Conservation (phyloP, 2,329 filamentous ascomycete genomes). For the Xylaria sp. region DNA sequence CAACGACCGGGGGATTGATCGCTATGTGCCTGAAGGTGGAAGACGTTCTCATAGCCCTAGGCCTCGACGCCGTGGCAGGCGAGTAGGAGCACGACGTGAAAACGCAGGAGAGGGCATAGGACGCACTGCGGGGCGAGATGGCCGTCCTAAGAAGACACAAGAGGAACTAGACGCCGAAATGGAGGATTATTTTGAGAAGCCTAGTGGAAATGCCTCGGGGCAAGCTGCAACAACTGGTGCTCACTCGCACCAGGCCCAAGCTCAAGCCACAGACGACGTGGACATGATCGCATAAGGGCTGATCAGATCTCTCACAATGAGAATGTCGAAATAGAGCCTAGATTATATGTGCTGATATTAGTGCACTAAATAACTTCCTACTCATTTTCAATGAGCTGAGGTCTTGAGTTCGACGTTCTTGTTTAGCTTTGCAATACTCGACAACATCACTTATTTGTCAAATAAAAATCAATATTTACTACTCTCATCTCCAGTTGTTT, state of each 20-base stretch:
- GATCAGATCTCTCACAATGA: neutral
- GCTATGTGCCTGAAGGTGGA: conserved; percentile 73
- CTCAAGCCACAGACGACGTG: conserved; percentile 58
- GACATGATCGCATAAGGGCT: conserved; percentile 69
- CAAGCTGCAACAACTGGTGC: conserved; percentile 45
- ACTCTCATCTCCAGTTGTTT: too few species aligned
- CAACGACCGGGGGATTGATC: conserved; percentile 72
- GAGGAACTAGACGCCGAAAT: conserved; percentile 96
- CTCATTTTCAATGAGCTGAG: neutral
- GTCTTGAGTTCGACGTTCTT: neutral
- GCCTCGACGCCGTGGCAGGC: conserved; percentile 55
- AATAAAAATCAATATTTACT: too few species aligned
- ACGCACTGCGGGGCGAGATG: conserved; percentile 53
- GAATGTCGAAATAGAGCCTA: neutral
- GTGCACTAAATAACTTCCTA: neutral
- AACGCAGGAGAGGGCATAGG: conserved; percentile 44
- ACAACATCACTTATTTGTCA: too few species aligned
- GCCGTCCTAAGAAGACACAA: conserved; percentile 80
- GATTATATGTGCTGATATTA: neutral
- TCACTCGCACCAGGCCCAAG: conserved; percentile 21
- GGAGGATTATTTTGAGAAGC: conserved; percentile 83
- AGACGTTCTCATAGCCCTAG: conserved; percentile 65
- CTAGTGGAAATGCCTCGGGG: conserved; percentile 42
- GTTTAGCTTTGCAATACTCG: neutral
- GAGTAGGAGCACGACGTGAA: conserved; percentile 54